Evolutionary conservation across 139 green algal genomes (phyloP).

Genomic region (Volvox reticuliferus): DNA sequence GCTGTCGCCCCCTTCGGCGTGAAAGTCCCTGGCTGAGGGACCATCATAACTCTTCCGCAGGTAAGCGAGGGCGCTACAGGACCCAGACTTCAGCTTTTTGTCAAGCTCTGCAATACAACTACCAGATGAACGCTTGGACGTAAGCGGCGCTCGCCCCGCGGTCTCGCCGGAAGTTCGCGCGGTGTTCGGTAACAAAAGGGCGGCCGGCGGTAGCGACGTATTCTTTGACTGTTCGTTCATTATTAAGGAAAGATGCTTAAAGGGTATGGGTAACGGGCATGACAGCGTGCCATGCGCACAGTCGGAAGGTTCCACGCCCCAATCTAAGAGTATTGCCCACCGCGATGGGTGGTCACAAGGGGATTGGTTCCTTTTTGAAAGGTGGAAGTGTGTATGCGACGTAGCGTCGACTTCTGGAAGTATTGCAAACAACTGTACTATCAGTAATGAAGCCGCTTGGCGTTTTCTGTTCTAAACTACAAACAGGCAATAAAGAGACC

Average conservation of each 20-base stretch:
- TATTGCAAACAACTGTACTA: no score
- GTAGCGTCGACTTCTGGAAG: no score
- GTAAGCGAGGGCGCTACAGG: neutral
- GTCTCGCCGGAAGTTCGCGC: neutral
- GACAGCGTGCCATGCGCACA: neutral
- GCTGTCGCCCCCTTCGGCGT: neutral
- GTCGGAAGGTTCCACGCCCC: neutral
- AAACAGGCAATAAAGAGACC: no score
- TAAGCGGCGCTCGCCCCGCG: neutral
- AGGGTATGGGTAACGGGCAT: neutral
- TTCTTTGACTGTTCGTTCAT: neutral
- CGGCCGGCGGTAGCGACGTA: neutral
- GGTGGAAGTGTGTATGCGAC: no score
- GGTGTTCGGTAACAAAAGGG: neutral
- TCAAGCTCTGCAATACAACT: neutral
- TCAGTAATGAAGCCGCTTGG: no score
- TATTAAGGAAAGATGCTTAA: neutral
- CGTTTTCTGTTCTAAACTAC: no score
- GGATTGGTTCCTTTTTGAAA: no score
- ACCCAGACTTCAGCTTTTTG: neutral
- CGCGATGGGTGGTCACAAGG: no score
- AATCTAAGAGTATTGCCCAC: no score
- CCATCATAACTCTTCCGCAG: slow-evolving; percentile 4
- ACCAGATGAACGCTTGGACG: neutral
- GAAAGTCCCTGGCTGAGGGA: neutral